Evolutionary conservation across 345 rosid genomes (phyloP), one percentile per base, ranked within the genome.

Genomic region (Gossypium ekmanianum): DNA sequence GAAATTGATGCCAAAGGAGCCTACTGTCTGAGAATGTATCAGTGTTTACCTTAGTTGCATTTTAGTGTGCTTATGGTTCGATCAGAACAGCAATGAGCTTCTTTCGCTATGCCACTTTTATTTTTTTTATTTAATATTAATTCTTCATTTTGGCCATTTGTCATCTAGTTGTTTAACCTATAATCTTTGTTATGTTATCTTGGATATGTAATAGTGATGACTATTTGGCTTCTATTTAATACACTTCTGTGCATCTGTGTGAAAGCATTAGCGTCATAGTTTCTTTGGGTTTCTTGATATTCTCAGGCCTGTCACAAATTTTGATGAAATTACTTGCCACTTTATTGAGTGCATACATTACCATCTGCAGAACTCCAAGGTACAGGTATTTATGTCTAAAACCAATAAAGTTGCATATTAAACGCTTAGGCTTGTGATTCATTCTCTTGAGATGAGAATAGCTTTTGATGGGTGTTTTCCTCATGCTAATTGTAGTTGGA

Each of bases 281-380:
- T 47, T 26, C 39, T 52, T 52, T 20, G 18, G 16, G 22, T 75
- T 39, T 63, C 11, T 50, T 64, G 50, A 76, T 61, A 52, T 74
- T 56, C 83, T 68, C 90, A 94, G 98, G 85, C 97, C 94, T 0
- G 84, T 94, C 48, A 73, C 70, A 55, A 90, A 89, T 80, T 92
- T 85, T 41, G 92, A 94, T 74, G 98, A 94, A 86, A 83, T 94
- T 59, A 88, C 97, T 34, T 92, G 85, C 81, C 98, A 94, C 87
- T 91, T 85, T 56, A 83, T 94, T 52, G 97, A 94, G 75, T 92
- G 97, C 86, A 87, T 94, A 64, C 85, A 92, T 71, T 86, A 85
- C 61, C 83, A 85, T 73, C 67, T 89, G 51, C 88, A 79, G 81
- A 88, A 83, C 79, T 84, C 92, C 72, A 91, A 83, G 61, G 67